Base-by-base conservation (phyloP, 306 rosid species). In the Rubus parviflorus region DNA sequence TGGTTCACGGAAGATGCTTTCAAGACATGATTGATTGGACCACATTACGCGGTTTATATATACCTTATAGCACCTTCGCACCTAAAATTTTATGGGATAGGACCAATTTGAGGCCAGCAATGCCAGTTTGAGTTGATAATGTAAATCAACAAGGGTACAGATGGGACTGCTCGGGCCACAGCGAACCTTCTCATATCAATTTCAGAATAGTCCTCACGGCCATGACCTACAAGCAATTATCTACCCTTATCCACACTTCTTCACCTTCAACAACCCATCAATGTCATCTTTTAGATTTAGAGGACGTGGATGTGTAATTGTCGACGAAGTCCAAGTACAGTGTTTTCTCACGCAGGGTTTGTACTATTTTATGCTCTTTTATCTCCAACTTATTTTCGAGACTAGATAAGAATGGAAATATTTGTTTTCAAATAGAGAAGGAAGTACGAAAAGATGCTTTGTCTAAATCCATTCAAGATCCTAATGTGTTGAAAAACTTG, bases 81-180 rank as follows among this genome's bases (percentile, higher is more conserved):
- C 12, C 69, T 17, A 38, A 45, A 45, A 45, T 57, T n/a, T 23
- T n/a, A 17, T 41, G 51, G 30, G 53, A 67, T 4, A 14, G 17
- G 53, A 67, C 72, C 72, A 67, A 30, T 60, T 43, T 68, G 19
- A 22, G 53, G 58, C 56, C 73, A 68, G 49, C 70, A 41, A 41
- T 65, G 23, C 13, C 63, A 13, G 8, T 66, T 54, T n/a, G 48
- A 38, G 40, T 3, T 20, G 41, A 54, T 15, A 53, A 41, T 15
- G 53, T 4, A 8, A 71, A 20, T 19, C 75, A 2, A 54, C 7
- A 6, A 37, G 68, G 16, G 37, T 16, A 19, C 61, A 72, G 75
- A 53, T 53, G 64, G 54, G 47, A 72, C 64, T 72, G 8, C 16
- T 19, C 7, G 8, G 75, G 49, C 49, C 12, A 30, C 35, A 72